Conservation (phyloP, 257 asterid genomes). For the Leptodermis oblonga region DNA sequence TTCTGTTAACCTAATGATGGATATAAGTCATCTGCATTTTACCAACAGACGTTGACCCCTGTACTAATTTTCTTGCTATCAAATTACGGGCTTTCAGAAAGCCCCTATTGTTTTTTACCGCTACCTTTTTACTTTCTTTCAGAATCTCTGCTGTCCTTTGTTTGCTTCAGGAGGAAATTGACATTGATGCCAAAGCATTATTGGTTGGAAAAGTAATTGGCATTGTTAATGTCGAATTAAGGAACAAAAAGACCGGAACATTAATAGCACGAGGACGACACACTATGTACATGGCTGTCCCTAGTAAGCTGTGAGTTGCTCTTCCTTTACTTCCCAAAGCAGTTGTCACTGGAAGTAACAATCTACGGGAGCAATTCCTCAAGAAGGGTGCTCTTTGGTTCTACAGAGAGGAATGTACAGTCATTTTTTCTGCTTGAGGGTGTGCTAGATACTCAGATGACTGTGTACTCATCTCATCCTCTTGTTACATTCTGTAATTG, state of each 20-base stretch:
- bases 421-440: background rate
- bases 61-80: background rate
- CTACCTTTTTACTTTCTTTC: too few species aligned
- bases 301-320: constrained; percentile 58
- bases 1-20: background rate
- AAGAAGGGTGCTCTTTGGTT: background rate
- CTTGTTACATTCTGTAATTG: background rate
- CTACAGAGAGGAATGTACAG: too few species aligned
- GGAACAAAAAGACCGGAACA: constrained; percentile 60
- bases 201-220: constrained; percentile 64
- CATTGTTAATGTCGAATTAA: constrained; percentile 62
- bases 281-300: constrained; percentile 52
- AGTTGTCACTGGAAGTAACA: background rate
- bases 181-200: constrained; percentile 63
- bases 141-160: background rate
- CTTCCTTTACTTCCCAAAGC: background rate
- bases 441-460: background rate
- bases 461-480: background rate
- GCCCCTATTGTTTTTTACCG: background rate
- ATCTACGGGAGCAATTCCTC: background rate
- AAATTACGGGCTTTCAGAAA: background rate
- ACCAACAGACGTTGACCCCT: too few species aligned
- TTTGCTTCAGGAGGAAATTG: constrained; percentile 62
- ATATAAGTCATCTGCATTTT: too few species aligned
- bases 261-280: constrained; percentile 76